phyloP scores from a whole-genome alignment of 805 yeast species.

The Candida dajiaensis region DNA sequence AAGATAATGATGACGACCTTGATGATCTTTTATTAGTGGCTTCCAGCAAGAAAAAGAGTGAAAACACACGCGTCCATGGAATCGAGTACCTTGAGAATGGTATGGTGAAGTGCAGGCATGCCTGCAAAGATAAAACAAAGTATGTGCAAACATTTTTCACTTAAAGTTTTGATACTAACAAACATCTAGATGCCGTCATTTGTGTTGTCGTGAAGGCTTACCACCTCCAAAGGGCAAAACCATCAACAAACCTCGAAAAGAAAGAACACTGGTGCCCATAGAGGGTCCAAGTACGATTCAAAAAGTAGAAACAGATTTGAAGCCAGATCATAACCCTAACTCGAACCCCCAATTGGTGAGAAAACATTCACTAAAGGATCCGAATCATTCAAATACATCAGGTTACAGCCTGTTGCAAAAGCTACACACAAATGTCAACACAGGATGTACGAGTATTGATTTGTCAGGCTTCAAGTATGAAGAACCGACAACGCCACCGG shows the following conservation, averaged over 20 bases:
- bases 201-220: constrained; percentile 43
- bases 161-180: constrained; percentile 8
- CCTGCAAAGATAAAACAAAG: constrained; percentile 32
- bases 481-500: neutral
- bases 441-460: neutral
- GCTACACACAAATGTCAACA: constrained; percentile 1
- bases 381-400: neutral
- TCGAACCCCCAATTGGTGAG: neutral
- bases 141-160: constrained; percentile 3
- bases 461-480: neutral
- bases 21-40: constrained; percentile 26
- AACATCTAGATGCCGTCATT: constrained; percentile 34
- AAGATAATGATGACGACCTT: constrained; percentile 21
- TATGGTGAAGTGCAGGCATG: constrained; percentile 33
- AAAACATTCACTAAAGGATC: neutral
- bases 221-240: constrained; percentile 12
- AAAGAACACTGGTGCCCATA: neutral
- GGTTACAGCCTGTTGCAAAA: constrained; percentile 7
- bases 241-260: neutral
- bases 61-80: neutral
- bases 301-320: neutral
- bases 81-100: constrained; percentile 25
- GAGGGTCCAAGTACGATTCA: neutral
- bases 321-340: neutral
- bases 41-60: constrained; percentile 3